Evolutionary conservation across 2,329 filamentous ascomycete species (phyloP).

Genomic region (Domatiomyces globalis): DNA sequence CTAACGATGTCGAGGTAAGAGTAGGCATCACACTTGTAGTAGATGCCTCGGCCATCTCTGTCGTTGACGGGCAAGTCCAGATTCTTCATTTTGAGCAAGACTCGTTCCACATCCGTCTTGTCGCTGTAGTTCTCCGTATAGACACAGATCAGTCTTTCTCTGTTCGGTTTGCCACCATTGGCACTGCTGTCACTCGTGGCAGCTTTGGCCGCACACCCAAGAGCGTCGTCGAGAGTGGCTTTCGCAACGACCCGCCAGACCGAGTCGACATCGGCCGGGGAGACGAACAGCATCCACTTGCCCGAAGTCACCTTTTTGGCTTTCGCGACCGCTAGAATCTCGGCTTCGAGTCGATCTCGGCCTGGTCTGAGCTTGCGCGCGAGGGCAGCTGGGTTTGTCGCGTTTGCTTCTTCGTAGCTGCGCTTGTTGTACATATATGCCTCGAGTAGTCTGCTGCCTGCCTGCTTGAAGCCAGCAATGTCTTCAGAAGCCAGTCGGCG

Average conservation of each 20-base stretch:
- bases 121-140: slow-evolving; percentile 67
- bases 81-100: slow-evolving; percentile 48
- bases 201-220: slow-evolving; percentile 63
- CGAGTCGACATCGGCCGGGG: slow-evolving; percentile 40
- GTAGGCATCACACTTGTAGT: slow-evolving; percentile 66
- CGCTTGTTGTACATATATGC: slow-evolving; percentile 34
- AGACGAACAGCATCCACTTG: slow-evolving; percentile 63
- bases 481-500: slow-evolving; percentile 30
- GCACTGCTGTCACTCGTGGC: slow-evolving; percentile 31
- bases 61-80: slow-evolving; percentile 41
- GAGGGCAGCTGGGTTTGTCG: slow-evolving; percentile 20
- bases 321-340: slow-evolving; percentile 49
- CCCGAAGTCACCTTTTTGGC: slow-evolving; percentile 21
- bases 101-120: slow-evolving; percentile 51
- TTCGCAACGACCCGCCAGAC: slow-evolving; percentile 54
- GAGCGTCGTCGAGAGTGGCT: slow-evolving; percentile 52
- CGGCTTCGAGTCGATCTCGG: slow-evolving; percentile 32
- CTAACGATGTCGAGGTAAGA: slow-evolving; percentile 50
- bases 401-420: slow-evolving; percentile 30
- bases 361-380: slow-evolving; percentile 29
- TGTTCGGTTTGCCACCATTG: not conserved
- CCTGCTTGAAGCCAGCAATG: slow-evolving; percentile 36
- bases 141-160: slow-evolving; percentile 51
- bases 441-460: slow-evolving; percentile 42
- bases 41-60: slow-evolving; percentile 38